Percentiles rank a stretch among this genome's conserved stretches.
Evolutionary conservation across 257 asterid genomes (phyloP).

Genomic region (Gentiana straminea): DNA sequence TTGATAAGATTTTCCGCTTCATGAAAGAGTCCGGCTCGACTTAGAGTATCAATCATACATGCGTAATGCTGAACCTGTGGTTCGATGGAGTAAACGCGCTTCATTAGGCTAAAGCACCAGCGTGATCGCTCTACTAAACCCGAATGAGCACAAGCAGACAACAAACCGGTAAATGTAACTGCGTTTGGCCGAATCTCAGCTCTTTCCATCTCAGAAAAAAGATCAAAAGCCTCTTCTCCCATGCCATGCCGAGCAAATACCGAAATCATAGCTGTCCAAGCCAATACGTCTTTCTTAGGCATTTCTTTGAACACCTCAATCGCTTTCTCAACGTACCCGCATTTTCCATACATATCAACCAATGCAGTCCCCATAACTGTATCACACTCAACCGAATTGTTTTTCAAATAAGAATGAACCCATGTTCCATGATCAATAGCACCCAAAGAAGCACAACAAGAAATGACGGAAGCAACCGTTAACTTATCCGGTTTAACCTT

Average conservation of each 20-base stretch:
- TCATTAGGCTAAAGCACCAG: conserved; percentile 42
- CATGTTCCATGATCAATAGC: conserved; percentile 64
- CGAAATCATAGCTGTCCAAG: conserved; percentile 80
- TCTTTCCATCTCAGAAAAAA: conserved; percentile 51
- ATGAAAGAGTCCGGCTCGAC: conserved; percentile 56
- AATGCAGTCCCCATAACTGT: conserved; percentile 73
- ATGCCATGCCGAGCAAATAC: conserved; percentile 59
- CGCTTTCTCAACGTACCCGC: conserved; percentile 50
- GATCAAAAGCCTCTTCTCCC: conserved; percentile 39
- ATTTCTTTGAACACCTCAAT: conserved; percentile 45
- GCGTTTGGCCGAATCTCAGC: conserved; percentile 49
- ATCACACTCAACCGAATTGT: conserved; percentile 47
- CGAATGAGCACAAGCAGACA: conserved; percentile 65
- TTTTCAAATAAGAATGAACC: conserved; percentile 53
- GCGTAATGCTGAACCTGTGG: conserved; percentile 66
- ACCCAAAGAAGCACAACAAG: conserved; percentile 84
- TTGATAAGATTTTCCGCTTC: conserved; percentile 58
- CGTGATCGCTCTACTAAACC: conserved; percentile 58
- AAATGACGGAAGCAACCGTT: conserved; percentile 55
- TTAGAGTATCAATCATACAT: conserved; percentile 59
- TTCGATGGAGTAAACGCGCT: conserved; percentile 23
- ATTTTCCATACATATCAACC: conserved; percentile 80
- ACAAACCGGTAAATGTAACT: conserved; percentile 46
- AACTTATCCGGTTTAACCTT: conserved; percentile 50
- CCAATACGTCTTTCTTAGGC: conserved; percentile 49